Evolutionary conservation across 2,329 filamentous ascomycete genomes (phyloP).

Genomic region (Madurella mycetomatis): DNA sequence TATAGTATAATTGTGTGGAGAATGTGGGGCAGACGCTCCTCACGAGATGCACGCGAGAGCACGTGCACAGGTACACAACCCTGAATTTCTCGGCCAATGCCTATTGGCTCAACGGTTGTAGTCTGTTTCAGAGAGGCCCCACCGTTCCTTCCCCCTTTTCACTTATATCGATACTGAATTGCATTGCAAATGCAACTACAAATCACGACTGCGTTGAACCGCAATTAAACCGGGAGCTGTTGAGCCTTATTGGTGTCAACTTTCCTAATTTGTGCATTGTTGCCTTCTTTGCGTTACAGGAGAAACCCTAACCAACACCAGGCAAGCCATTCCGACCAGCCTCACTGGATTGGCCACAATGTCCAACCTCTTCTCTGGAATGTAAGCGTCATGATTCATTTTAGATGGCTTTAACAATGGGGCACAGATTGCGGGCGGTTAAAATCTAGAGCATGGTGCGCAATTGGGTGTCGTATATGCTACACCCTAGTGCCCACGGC

Average conservation of each 20-base stretch:
- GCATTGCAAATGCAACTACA: background rate
- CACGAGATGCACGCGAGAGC: background rate
- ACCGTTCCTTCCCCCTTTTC: slow-evolving; percentile 13
- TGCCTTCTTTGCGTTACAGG: no score
- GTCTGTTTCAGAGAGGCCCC: background rate
- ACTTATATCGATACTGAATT: background rate
- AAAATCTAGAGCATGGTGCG: no score
- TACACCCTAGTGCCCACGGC: no score
- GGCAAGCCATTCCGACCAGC: background rate
- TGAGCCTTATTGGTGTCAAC: background rate
- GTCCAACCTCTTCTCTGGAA: slow-evolving; percentile 31
- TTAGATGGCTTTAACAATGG: background rate
- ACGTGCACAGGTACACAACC: background rate
- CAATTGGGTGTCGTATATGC: no score
- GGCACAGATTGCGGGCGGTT: background rate
- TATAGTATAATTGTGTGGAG: no score
- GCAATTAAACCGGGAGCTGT: background rate
- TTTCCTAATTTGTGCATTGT: no score
- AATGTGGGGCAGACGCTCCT: background rate
- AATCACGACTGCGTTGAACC: background rate
- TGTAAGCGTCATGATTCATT: slow-evolving; percentile 24
- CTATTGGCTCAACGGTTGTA: no score
- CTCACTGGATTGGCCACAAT: slow-evolving; percentile 14
- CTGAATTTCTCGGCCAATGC: background rate
- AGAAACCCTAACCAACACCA: background rate